Evolutionary conservation across 306 rosid genomes (phyloP).

Genomic region (Prunus padus): DNA sequence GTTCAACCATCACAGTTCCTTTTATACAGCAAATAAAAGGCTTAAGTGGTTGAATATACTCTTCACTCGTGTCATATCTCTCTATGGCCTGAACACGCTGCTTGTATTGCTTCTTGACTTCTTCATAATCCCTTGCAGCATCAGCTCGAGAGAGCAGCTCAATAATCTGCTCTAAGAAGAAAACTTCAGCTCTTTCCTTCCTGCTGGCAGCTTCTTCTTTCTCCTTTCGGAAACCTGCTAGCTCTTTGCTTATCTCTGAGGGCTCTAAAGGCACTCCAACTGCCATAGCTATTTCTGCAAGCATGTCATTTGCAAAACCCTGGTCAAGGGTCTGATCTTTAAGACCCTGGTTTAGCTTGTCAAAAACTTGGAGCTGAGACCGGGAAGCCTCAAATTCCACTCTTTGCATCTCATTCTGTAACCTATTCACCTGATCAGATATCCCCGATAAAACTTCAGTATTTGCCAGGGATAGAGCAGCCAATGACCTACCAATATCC

Average conservation of each 20-base stretch:
- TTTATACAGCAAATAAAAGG: conserved; percentile 59
- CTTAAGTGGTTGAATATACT: conserved; percentile 52
- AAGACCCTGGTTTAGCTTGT: conserved; percentile 63
- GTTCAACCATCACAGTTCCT: conserved; percentile 69
- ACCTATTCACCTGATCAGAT: conserved; percentile 63
- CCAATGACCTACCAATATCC: conserved; percentile 64
- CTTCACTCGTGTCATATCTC: conserved; percentile 50
- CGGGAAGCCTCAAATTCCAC: conserved; percentile 72
- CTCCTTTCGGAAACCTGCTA: conserved; percentile 68
- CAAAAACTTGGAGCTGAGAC: conserved; percentile 61
- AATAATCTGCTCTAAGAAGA: conserved; percentile 70
- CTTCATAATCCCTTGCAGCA: conserved; percentile 82
- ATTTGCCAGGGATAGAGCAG: conserved; percentile 60
- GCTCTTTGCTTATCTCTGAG: conserved; percentile 73
- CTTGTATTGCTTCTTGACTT: conserved; percentile 62
- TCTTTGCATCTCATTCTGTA: conserved; percentile 80
- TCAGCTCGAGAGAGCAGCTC: conserved; percentile 81
- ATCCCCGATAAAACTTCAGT: conserved; percentile 60
- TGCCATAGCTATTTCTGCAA: conserved; percentile 64
- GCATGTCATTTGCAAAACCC: conserved; percentile 72
- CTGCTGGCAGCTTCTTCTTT: conserved; percentile 69
- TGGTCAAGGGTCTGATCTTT: conserved; percentile 66
- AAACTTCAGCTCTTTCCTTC: conserved; percentile 69
- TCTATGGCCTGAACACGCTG: conserved; percentile 63
- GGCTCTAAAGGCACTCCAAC: conserved; percentile 90